These are phyloP conservation scores for Penicillium samsonianum DNA, from an alignment of 495 filamentous ascomycete species.

Conservation along the genomic window DNA sequence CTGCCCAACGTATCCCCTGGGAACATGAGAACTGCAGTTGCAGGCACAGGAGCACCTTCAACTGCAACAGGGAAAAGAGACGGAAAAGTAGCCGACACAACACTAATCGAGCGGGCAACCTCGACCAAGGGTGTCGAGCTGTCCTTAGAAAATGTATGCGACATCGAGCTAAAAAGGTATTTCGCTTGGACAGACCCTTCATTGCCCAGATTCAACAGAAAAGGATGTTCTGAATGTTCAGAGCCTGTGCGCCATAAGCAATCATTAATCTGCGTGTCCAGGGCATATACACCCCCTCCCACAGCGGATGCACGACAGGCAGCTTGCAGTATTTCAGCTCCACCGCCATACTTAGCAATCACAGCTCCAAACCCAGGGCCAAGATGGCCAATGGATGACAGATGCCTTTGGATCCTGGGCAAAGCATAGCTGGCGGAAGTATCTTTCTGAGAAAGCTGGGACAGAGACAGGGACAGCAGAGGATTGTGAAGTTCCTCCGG, in stretches of 20 bases:
- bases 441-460: conserved; percentile 55
- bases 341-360: conserved; percentile 88
- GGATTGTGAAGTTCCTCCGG: conserved; percentile 67
- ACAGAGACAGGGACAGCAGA: conserved; percentile 77
- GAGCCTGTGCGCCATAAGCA: conserved; percentile 10
- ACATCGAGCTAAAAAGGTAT: conserved; percentile 53
- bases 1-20: conserved; percentile 53
- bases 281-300: conserved; percentile 87
- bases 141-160: conserved; percentile 38
- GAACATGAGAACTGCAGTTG: conserved; percentile 73
- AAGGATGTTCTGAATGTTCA: conserved; percentile 20
- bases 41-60: conserved; percentile 73
- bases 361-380: conserved; percentile 85
- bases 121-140: conserved; percentile 24
- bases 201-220: conserved; percentile 57
- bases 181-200: conserved; percentile 60
- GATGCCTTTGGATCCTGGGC: conserved; percentile 72
- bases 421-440: conserved; percentile 67
- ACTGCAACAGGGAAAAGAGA: conserved; percentile 67
- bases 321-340: conserved; percentile 89
- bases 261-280: conserved; percentile 63
- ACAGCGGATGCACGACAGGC: conserved; percentile 90
- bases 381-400: conserved; percentile 82
- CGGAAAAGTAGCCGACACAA: conserved; percentile 68
- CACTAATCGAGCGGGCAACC: conserved; percentile 52